Evolutionary conservation across 257 asterid genomes (phyloP).

Genomic region (Solanum bukasovii): DNA sequence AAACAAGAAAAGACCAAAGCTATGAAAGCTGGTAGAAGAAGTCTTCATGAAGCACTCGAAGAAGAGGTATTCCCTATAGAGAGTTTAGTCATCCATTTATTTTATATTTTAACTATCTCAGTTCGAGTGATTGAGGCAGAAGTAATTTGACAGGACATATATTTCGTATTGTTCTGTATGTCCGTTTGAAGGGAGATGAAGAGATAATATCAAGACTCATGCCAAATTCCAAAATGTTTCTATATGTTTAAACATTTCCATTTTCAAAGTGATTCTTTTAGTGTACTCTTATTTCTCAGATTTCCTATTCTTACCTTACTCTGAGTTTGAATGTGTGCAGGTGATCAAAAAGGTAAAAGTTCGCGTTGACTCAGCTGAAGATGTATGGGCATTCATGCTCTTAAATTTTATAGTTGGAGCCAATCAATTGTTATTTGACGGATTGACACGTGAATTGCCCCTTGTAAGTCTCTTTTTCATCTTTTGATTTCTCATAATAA

Average conservation of each 20-base stretch:
- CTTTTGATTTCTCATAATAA: not conserved
- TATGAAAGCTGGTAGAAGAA: slow-evolving; percentile 67
- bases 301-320: not conserved
- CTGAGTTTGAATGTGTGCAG: slow-evolving; percentile 27
- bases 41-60: slow-evolving; percentile 67
- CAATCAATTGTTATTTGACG: slow-evolving; percentile 69
- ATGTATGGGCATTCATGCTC: slow-evolving; percentile 65
- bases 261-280: not conserved
- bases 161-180: not conserved
- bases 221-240: not conserved
- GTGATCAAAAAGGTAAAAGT: slow-evolving; percentile 56
- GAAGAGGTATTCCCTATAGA: slow-evolving; percentile 47
- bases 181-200: not conserved
- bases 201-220: not conserved
- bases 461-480: slow-evolving; percentile 42
- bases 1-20: slow-evolving; percentile 57
- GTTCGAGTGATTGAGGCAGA: not conserved
- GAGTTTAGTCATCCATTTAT: not conserved
- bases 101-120: not conserved
- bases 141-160: not conserved
- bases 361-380: slow-evolving; percentile 43
- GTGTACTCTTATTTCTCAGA: not conserved
- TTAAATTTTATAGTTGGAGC: slow-evolving; percentile 61
- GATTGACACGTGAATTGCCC: slow-evolving; percentile 86
- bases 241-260: not conserved